Evolutionary conservation across 495 filamentous ascomycete genomes (phyloP).

Genomic region (Aeminium ludgeri): DNA sequence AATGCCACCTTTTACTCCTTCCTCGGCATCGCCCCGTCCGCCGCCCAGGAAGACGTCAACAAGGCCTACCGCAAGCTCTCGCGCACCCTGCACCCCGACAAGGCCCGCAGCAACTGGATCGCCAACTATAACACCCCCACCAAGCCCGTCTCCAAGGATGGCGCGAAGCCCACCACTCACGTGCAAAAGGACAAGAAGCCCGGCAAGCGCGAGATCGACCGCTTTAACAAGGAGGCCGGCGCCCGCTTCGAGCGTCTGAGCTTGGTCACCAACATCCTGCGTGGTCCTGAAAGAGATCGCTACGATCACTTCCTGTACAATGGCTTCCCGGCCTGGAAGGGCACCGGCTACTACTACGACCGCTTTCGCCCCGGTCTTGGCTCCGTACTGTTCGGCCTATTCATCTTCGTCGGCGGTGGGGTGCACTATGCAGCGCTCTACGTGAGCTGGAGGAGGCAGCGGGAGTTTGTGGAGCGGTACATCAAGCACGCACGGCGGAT

Average conservation of each 20-base stretch:
- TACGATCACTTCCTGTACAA: constrained; percentile 92
- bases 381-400: constrained; percentile 66
- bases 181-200: constrained; percentile 48
- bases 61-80: constrained; percentile 87
- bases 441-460: constrained; percentile 72
- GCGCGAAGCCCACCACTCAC: constrained; percentile 20
- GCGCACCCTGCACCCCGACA: constrained; percentile 74
- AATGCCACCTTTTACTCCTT: constrained; percentile 91
- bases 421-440: constrained; percentile 73
- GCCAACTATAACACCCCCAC: constrained; percentile 47
- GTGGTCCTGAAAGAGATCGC: constrained; percentile 59
- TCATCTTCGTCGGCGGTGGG: constrained; percentile 65
- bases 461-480: constrained; percentile 77
- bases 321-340: constrained; percentile 91
- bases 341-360: constrained; percentile 94
- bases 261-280: constrained; percentile 68
- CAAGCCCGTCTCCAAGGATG: constrained; percentile 38
- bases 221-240: constrained; percentile 55
- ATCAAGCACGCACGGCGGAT: constrained; percentile 74
- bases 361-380: constrained; percentile 82
- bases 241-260: constrained; percentile 69
- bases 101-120: constrained; percentile 68
- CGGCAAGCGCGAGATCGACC: constrained; percentile 50
- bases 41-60: constrained; percentile 75
- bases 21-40: constrained; percentile 54